Evolutionary conservation across 2,329 filamentous ascomycete species (phyloP).

Genomic region (Paramyrothecium roridum): DNA sequence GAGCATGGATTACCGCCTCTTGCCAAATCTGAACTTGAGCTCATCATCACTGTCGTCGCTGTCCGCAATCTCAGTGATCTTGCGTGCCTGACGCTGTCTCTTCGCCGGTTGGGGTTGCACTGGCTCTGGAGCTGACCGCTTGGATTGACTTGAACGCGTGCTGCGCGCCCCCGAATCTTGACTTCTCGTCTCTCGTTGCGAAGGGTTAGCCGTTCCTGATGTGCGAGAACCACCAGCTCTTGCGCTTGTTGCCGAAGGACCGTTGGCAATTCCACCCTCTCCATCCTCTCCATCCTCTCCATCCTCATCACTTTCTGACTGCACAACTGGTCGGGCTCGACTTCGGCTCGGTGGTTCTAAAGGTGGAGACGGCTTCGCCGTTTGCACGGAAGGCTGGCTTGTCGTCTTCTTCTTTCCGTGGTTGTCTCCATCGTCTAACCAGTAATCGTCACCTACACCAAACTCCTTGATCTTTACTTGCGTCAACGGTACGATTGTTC

Average conservation of each 20-base stretch:
- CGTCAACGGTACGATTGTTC: constrained; percentile 67
- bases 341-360: constrained; percentile 8
- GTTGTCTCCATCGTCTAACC: constrained; percentile 54
- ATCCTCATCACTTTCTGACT: constrained; percentile 34
- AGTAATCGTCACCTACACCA: constrained; percentile 74
- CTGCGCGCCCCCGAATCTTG: constrained; percentile 22
- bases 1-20: constrained; percentile 33
- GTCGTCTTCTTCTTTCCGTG: constrained; percentile 24
- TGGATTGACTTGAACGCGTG: constrained; percentile 21
- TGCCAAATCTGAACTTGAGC: constrained; percentile 54
- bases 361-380: constrained; percentile 7
- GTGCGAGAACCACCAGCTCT: neutral
- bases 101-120: constrained; percentile 25
- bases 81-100: constrained; percentile 28
- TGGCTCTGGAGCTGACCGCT: constrained; percentile 28
- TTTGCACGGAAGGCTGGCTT: constrained; percentile 18
- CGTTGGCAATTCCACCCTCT: neutral
- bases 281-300: constrained; percentile 19
- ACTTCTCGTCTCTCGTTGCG: constrained; percentile 23
- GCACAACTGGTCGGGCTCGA: constrained; percentile 18
- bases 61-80: constrained; percentile 29
- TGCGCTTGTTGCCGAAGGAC: too few species aligned
- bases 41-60: constrained; percentile 54
- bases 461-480: constrained; percentile 69
- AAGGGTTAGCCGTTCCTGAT: constrained; percentile 16